These are phyloP conservation scores for Fusarium sp. DNA, from an alignment of 2,329 filamentous ascomycete species.

Conservation along the genomic window DNA sequence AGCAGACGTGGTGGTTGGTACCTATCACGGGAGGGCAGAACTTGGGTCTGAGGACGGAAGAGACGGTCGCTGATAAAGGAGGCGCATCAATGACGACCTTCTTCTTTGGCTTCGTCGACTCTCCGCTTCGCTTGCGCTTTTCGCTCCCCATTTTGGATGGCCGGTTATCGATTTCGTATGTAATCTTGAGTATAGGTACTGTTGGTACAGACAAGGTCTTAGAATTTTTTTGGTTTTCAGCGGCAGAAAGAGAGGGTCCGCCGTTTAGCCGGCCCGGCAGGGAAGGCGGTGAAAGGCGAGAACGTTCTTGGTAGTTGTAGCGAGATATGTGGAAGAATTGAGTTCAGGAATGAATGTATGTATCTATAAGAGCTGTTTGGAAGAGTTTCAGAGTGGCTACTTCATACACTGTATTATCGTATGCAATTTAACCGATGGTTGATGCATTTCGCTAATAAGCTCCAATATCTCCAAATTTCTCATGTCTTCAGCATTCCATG, in stretches of 20 bases:
- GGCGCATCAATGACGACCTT: slow-evolving; percentile 61
- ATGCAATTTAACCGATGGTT: neutral
- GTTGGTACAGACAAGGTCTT: slow-evolving; percentile 32
- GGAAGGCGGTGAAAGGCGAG: slow-evolving; percentile 32
- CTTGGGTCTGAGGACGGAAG: slow-evolving; percentile 56
- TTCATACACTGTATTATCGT: neutral
- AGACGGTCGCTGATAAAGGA: slow-evolving; percentile 54
- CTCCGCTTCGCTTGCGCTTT: slow-evolving; percentile 62
- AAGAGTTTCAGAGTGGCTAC: neutral
- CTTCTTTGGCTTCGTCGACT: slow-evolving; percentile 57
- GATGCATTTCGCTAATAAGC: neutral
- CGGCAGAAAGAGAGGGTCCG: slow-evolving; percentile 41
- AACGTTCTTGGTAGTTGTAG: neutral
- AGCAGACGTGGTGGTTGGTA: slow-evolving; percentile 42
- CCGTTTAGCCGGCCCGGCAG: slow-evolving; percentile 36
- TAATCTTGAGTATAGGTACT: neutral
- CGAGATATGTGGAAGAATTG: neutral
- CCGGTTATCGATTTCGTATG: slow-evolving; percentile 8
- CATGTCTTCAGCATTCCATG: neutral
- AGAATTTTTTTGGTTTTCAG: slow-evolving; percentile 38
- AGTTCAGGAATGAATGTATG: neutral
- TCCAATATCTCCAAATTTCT: neutral
- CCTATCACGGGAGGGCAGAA: slow-evolving; percentile 64
- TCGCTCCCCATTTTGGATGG: slow-evolving; percentile 49
- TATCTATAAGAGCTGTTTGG: neutral